phyloP scores from a whole-genome alignment of 805 yeast genomes.

The Lipomyces starkeyi region DNA sequence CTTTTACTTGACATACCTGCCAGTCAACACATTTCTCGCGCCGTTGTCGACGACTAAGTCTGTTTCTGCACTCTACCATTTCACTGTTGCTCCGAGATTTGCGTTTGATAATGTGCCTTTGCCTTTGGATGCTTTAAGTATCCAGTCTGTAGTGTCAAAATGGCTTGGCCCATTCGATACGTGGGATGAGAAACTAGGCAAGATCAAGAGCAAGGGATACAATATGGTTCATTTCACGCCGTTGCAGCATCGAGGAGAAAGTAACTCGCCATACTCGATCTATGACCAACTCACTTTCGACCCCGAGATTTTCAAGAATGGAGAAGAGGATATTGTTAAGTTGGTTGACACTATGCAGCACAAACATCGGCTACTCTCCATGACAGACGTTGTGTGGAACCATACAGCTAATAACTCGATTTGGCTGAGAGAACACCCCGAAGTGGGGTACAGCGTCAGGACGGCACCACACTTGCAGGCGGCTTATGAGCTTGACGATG shows the following conservation, averaged over 20 bases:
- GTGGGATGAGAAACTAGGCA: slow-evolving; percentile 72
- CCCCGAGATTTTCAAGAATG: slow-evolving; percentile 61
- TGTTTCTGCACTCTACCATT: slow-evolving; percentile 64
- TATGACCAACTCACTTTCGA: slow-evolving; percentile 85
- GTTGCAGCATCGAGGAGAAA: slow-evolving; percentile 83
- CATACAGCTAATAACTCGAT: slow-evolving; percentile 91
- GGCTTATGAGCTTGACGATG: slow-evolving; percentile 82
- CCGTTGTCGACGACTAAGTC: slow-evolving; percentile 39
- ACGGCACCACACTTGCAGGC: slow-evolving; percentile 89
- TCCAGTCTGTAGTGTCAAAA: slow-evolving; percentile 87
- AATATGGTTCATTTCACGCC: slow-evolving; percentile 98
- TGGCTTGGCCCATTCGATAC: slow-evolving; percentile 76
- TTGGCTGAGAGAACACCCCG: slow-evolving; percentile 89
- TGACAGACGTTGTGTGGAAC: slow-evolving; percentile 92
- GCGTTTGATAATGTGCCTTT: slow-evolving; percentile 60
- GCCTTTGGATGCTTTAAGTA: slow-evolving; percentile 76
- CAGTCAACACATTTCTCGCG: slow-evolving; percentile 39
- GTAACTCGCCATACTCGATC: slow-evolving; percentile 92
- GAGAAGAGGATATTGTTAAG: slow-evolving; percentile 58
- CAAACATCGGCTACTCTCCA: slow-evolving; percentile 67
- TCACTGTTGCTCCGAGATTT: slow-evolving; percentile 81
- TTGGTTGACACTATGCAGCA: slow-evolving; percentile 59
- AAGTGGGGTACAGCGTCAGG: slow-evolving; percentile 80
- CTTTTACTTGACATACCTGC: slow-evolving; percentile 67
- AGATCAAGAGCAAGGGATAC: slow-evolving; percentile 76